phyloP scores from a whole-genome alignment of 306 rosid genomes.

The Begonia masoniana region DNA sequence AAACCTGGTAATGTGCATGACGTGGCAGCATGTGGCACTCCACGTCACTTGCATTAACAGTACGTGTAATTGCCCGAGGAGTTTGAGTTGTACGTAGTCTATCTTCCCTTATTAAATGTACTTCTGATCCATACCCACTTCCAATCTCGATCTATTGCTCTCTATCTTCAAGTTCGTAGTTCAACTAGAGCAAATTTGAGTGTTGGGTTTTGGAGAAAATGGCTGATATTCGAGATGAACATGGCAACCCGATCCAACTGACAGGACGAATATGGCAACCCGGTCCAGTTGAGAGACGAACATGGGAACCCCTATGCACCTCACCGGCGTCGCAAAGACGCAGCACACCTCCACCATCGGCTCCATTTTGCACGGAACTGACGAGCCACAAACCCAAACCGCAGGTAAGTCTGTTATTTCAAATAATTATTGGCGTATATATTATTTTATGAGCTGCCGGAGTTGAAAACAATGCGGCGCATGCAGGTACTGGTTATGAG shows the following conservation, averaged over 20 bases:
- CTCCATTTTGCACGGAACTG: not conserved
- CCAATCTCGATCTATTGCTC: no score
- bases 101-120: no score
- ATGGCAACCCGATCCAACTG: conserved; percentile 49
- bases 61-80: no score
- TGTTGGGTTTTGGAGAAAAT: conserved; percentile 17
- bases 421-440: not conserved
- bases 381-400: not conserved
- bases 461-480: not conserved
- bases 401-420: not conserved
- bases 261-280: conserved; percentile 61
- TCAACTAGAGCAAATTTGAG: not conserved
- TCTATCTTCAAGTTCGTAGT: no score
- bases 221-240: conserved; percentile 50
- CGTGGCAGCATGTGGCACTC: no score
- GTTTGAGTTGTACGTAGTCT: no score
- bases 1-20: no score
- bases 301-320: conserved; percentile 46
- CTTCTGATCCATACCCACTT: no score
- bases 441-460: not conserved
- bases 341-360: conserved; percentile 9
- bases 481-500: not conserved
- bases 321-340: conserved; percentile 44
- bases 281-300: conserved; percentile 50
- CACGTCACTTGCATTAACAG: no score